These are phyloP conservation scores for Aegilops tauschii DNA, from an alignment of 176 grass and related monocot genomes.

Conservation along the genomic window DNA sequence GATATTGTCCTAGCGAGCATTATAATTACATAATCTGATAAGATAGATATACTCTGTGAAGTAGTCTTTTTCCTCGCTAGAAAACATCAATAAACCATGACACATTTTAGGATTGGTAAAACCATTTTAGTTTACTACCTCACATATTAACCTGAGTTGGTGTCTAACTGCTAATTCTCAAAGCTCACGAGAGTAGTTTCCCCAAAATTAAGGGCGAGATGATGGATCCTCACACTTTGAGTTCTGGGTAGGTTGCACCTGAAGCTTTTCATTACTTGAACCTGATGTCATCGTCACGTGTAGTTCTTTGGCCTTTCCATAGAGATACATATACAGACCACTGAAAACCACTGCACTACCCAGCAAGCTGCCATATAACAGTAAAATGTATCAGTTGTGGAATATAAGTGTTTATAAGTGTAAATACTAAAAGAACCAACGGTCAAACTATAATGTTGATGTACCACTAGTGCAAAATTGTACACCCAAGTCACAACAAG, in stretches of 20 bases:
- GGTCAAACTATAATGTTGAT: no score
- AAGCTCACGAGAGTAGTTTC: background rate
- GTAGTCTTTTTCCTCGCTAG: no score
- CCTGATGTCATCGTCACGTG: background rate
- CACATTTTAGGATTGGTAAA: background rate
- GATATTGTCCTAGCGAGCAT: no score
- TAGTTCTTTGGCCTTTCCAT: constrained; percentile 17
- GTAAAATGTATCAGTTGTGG: background rate
- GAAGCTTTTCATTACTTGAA: background rate
- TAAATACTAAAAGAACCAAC: no score
- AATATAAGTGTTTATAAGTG: background rate
- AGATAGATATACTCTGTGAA: no score
- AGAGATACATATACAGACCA: constrained; percentile 10
- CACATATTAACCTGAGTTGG: no score
- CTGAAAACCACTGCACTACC: background rate
- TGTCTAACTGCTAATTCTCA: background rate
- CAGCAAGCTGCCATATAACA: background rate
- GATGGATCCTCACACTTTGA: background rate
- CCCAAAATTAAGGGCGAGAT: background rate
- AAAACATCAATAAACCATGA: background rate
- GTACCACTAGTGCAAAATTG: no score
- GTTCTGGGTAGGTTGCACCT: background rate
- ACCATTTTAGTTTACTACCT: background rate
- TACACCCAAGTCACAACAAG: no score
- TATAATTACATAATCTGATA: no score